Evolutionary conservation across 805 yeast species (phyloP).

Genomic region (Candida orba): DNA sequence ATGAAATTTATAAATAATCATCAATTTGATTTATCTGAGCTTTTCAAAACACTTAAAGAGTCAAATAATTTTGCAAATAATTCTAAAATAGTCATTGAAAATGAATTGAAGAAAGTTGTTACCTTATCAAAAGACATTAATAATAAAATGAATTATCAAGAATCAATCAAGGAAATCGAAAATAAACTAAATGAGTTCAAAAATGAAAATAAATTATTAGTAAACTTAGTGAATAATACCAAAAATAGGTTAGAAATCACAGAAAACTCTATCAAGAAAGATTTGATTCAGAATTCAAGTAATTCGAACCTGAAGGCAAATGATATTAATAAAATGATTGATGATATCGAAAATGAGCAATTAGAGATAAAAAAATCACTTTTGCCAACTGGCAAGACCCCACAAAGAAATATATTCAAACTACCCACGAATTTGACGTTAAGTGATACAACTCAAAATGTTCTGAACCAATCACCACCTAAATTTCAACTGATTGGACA

Average conservation of each 20-base stretch:
- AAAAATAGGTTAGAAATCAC: slow-evolving; percentile 1
- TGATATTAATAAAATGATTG: slow-evolving; percentile 17
- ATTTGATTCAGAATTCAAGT: slow-evolving; percentile 9
- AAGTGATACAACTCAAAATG: not conserved
- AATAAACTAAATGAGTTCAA: slow-evolving; percentile 2
- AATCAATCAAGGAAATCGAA: slow-evolving; percentile 4
- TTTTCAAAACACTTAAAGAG: slow-evolving; percentile 10
- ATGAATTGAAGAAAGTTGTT: slow-evolving; percentile 14
- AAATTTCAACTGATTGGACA: slow-evolving; percentile 23
- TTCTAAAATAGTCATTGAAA: slow-evolving; percentile 11
- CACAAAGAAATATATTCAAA: slow-evolving; percentile 15
- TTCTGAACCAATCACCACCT: slow-evolving; percentile 18
- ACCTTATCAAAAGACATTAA: slow-evolving; percentile 3
- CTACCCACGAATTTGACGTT: slow-evolving; percentile 10
- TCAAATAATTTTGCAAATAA: slow-evolving; percentile 12
- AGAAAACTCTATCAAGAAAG: slow-evolving; percentile 1
- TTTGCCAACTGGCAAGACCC: slow-evolving; percentile 27
- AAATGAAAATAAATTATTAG: not conserved
- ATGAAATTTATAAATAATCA: slow-evolving; percentile 7
- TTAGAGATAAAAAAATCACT: slow-evolving; percentile 17
- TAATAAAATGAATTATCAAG: not conserved
- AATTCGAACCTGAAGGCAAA: slow-evolving; percentile 13
- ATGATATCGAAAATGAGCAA: slow-evolving; percentile 22
- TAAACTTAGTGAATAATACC: not conserved
- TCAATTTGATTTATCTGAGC: slow-evolving; percentile 5